Evolutionary conservation across 1,139 yeast genomes (phyloP), one percentile per base, ranked within the genome.

Genomic region (Protomyces inouyei): DNA sequence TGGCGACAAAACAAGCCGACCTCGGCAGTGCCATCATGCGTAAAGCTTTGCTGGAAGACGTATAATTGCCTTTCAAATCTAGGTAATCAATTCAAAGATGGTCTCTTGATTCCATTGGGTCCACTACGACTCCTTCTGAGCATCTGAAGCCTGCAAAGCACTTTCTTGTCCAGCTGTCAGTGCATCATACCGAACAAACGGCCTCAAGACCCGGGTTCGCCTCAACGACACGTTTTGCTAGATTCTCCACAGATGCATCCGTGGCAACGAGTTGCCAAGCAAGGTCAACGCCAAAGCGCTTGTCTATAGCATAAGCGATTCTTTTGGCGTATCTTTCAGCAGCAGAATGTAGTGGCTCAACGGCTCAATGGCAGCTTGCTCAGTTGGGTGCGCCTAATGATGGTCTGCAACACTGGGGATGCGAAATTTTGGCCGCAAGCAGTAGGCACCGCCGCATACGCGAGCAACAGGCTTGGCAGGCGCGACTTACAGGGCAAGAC

Each of bases 251-350:
- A 6, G 63, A 52, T 12, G 63, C 63, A 40, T 59, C 63, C 12
- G 37, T 32, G 3, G 57, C 63, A 18, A 59, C 21, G 10, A 59
- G 25, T 32, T 59, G 63, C 63, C 63, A 59, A 2, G 63, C 63
- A 16, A 59, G 45, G 12, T 59, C 63, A 5, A 59, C 54, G 16
- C 57, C 57, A 48, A 52, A 59, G n/a, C 51, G 28, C 32, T 43
- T 38, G 32, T 53, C 57, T 3, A 59, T 52, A 38, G 57, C 63
- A 21, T 59, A 59, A 3, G 63, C 63, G 14, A 59, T 59, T n/a
- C 63, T 38, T 12, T 45, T 52, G 9, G 63, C 63, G 21, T 8
- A 52, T n/a, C 38, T 52, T 28, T 59, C 63, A 9, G 63, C 56
- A 5, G 18, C 18, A 18, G 18, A 18, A 18, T 18, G 18, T 18